Evolutionary conservation across 768 basidiomycete genomes (phyloP).

Genomic region (Suillus tomentosus): DNA sequence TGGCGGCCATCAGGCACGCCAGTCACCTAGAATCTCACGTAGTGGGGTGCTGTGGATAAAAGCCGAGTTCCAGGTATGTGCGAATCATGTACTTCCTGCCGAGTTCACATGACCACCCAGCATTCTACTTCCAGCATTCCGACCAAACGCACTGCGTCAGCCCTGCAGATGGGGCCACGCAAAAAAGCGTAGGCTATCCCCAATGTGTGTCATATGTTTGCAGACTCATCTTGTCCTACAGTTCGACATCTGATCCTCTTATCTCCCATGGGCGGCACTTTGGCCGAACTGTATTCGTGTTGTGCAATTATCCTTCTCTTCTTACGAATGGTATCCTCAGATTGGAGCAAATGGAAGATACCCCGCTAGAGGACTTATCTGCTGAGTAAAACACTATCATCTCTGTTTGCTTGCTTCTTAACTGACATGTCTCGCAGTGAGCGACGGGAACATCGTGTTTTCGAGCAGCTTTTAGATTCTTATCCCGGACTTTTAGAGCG

Average conservation of each 20-base stretch:
- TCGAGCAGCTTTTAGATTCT: neutral
- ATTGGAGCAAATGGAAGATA: slow-evolving; percentile 10
- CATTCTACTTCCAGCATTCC: neutral
- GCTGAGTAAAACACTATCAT: neutral
- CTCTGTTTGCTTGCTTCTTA: too few species aligned
- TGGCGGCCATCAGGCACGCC: too few species aligned
- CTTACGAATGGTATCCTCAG: slow-evolving; percentile 18
- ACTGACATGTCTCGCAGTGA: too few species aligned
- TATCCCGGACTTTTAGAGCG: neutral
- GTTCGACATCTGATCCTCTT: slow-evolving; percentile 20
- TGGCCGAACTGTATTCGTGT: slow-evolving; percentile 18
- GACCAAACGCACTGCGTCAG: neutral
- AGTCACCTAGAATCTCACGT: neutral
- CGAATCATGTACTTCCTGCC: neutral
- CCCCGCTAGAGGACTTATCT: neutral
- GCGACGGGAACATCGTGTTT: too few species aligned
- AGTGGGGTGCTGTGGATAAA: neutral
- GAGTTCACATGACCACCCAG: neutral
- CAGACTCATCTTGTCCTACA: neutral
- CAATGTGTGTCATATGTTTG: neutral
- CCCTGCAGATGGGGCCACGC: slow-evolving; percentile 19
- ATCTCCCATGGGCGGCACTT: slow-evolving; percentile 23
- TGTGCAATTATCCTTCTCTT: slow-evolving; percentile 17
- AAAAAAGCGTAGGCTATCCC: slow-evolving; percentile 9
- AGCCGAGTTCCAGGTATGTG: neutral